Evolutionary conservation across 2,329 filamentous ascomycete species (phyloP).

Genomic region (Graphiopsis chlorocephala): DNA sequence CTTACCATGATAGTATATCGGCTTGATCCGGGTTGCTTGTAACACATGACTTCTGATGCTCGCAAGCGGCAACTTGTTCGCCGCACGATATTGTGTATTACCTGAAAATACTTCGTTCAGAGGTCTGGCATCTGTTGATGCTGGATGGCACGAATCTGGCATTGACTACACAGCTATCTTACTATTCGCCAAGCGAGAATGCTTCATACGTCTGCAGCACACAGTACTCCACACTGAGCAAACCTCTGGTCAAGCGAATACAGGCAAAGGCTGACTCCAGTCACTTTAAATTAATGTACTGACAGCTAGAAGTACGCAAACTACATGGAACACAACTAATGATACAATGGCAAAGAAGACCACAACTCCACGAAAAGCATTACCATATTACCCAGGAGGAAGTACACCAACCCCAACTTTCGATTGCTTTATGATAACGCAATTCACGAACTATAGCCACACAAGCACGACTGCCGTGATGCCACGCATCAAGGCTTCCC

Average conservation of each 20-base stretch:
- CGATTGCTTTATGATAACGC: background rate
- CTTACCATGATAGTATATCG: background rate
- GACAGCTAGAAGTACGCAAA: background rate
- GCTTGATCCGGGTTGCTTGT: background rate
- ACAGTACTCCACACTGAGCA: background rate
- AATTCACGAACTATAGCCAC: background rate
- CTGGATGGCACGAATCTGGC: too few species aligned
- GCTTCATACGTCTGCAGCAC: background rate
- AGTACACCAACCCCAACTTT: background rate
- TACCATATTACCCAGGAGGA: background rate
- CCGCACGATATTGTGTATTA: background rate
- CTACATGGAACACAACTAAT: background rate
- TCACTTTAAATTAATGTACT: background rate
- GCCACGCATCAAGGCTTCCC: background rate
- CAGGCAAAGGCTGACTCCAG: background rate
- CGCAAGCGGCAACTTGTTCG: background rate
- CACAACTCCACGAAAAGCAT: too few species aligned
- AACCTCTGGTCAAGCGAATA: background rate
- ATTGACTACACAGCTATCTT: background rate
- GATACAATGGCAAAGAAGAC: background rate
- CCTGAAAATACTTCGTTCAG: background rate
- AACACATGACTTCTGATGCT: background rate
- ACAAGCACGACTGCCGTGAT: background rate
- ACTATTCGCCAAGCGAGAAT: background rate
- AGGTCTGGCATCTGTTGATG: too few species aligned